Percentiles rank a stretch among this genome's conserved stretches.
These are phyloP conservation scores for Chaetomiaceae sp. DNA, from an alignment of 2,329 filamentous ascomycete genomes.

Conservation along the genomic window DNA sequence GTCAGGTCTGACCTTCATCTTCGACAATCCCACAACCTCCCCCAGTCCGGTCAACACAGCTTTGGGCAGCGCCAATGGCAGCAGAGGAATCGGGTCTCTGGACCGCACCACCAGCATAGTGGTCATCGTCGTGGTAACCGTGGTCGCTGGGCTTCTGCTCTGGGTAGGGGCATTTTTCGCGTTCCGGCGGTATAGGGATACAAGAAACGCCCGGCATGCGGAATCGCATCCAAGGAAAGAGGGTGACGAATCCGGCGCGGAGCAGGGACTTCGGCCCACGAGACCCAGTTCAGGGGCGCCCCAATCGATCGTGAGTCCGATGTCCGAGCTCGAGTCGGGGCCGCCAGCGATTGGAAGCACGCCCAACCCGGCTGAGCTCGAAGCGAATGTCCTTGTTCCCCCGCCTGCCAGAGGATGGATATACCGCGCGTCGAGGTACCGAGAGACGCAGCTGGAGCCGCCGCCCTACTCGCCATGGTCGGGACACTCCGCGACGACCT, in stretches of 20 bases:
- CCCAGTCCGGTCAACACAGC: background rate
- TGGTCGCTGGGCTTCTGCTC: slow-evolving; percentile 15
- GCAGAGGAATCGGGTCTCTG: slow-evolving; percentile 7
- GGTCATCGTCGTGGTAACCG: slow-evolving; percentile 22
- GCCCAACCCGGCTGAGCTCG: slow-evolving; percentile 25
- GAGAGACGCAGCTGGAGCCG: slow-evolving; percentile 5
- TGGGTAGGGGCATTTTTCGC: slow-evolving; percentile 16
- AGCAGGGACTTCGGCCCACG: background rate
- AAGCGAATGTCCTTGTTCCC: slow-evolving; percentile 10
- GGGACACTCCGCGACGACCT: slow-evolving; percentile 5
- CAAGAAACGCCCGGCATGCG: slow-evolving; percentile 5
- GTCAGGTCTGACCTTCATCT: background rate
- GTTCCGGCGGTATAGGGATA: slow-evolving; percentile 17
- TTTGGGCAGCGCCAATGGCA: background rate
- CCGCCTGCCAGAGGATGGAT: slow-evolving; percentile 2
- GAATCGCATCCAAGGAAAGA: background rate
- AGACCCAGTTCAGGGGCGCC: background rate
- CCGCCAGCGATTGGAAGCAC: slow-evolving; percentile 19
- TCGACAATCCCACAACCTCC: background rate
- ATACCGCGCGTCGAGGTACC: slow-evolving; percentile 11
- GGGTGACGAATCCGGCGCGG: background rate
- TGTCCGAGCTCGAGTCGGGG: slow-evolving; percentile 17
- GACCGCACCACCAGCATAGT: slow-evolving; percentile 16
- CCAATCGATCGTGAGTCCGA: background rate
- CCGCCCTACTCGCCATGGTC: slow-evolving; percentile 13